phyloP scores from a whole-genome alignment of 2,329 filamentous ascomycete species.

The Tympanopsis confertula region DNA sequence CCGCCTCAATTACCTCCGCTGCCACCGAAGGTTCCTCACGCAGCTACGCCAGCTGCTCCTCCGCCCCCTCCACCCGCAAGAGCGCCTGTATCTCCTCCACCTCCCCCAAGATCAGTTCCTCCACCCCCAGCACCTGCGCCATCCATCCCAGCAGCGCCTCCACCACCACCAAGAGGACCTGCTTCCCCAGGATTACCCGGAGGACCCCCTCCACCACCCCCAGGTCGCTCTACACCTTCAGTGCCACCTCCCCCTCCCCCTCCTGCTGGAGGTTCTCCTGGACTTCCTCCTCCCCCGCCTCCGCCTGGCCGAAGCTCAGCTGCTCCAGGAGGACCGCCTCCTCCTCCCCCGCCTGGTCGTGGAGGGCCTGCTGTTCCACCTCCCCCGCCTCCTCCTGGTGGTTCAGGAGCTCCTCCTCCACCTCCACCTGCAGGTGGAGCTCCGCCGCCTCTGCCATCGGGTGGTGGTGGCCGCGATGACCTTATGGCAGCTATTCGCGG shows the following conservation, averaged over 20 bases:
- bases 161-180: constrained; percentile 24
- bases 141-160: constrained; percentile 23
- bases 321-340: constrained; percentile 25
- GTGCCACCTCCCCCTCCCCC: constrained; percentile 25
- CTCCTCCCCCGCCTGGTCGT: constrained; percentile 18
- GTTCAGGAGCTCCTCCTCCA: constrained; percentile 22
- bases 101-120: constrained; percentile 17
- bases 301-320: constrained; percentile 22
- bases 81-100: constrained; percentile 20
- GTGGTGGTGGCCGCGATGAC: constrained; percentile 24
- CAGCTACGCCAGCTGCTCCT: constrained; percentile 19
- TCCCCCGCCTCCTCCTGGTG: constrained; percentile 6
- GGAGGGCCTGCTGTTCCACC: constrained; percentile 8
- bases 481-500: constrained; percentile 34
- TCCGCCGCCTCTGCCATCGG: constrained; percentile 37
- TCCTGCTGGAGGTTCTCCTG: constrained; percentile 15
- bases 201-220: constrained; percentile 19
- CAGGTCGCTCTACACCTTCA: constrained; percentile 12
- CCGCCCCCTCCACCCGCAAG: constrained; percentile 22
- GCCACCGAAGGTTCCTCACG: constrained; percentile 26
- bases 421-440: constrained; percentile 19
- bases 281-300: constrained; percentile 34
- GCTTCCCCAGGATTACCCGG: constrained; percentile 19
- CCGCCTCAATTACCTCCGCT: constrained; percentile 24
- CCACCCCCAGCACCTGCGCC: constrained; percentile 16